Evolutionary conservation across 495 filamentous ascomycete genomes (phyloP).

Genomic region (Neurospora sp.): DNA sequence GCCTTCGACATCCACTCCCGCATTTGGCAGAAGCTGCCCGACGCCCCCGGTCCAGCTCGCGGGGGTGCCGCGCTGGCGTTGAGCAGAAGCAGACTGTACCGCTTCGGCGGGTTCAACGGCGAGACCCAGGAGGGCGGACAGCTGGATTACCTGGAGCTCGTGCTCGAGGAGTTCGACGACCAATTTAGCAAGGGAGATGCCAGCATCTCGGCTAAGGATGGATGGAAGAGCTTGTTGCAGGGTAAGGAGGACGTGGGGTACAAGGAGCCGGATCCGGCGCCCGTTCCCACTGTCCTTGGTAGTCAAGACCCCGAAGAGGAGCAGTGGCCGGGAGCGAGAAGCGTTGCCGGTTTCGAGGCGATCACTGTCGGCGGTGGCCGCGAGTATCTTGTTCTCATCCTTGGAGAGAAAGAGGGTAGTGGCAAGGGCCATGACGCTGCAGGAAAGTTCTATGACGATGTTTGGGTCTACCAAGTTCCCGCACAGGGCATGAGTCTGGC

Average conservation of each 20-base stretch:
- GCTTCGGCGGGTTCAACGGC: conserved; percentile 68
- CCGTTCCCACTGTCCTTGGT: conserved; percentile 7
- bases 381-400: conserved; percentile 51
- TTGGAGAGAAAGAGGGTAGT: conserved; percentile 58
- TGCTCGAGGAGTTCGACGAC: conserved; percentile 38
- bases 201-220: conserved; percentile 21
- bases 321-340: conserved; percentile 33
- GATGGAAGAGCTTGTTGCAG: conserved; percentile 28
- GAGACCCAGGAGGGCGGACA: conserved; percentile 51
- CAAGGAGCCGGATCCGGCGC: conserved; percentile 13
- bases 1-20: conserved; percentile 50
- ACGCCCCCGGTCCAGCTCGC: conserved; percentile 49
- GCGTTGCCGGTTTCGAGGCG: conserved; percentile 35
- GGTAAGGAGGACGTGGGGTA: conserved; percentile 20
- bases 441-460: conserved; percentile 58
- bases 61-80: conserved; percentile 56
- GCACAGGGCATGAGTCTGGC: conserved; percentile 40
- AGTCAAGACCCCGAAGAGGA: conserved; percentile 10
- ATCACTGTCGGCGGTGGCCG: conserved; percentile 42
- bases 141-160: conserved; percentile 51
- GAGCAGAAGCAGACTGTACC: conserved; percentile 47
- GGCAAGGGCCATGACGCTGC: conserved; percentile 53
- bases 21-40: conserved; percentile 51
- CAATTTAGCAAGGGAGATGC: conserved; percentile 28
- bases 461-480: conserved; percentile 63